phyloP scores from a whole-genome alignment of 352 stramenopile genomes.

The Phytophthora foliorum region DNA sequence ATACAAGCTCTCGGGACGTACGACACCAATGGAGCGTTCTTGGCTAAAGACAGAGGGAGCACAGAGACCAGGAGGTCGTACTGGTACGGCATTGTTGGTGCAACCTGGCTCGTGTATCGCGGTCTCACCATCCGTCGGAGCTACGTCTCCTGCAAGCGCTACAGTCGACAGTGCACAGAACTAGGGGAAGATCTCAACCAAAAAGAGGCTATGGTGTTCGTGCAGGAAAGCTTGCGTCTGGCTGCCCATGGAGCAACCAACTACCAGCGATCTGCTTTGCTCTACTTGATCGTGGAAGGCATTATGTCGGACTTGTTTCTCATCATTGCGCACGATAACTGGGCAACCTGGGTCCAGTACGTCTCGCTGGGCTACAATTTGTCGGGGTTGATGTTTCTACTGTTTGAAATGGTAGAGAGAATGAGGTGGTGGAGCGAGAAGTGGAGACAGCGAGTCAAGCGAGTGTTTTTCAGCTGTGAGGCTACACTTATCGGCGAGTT shows the following conservation, averaged over 20 bases:
- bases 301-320: constrained; percentile 22
- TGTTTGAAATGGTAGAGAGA: constrained; percentile 18
- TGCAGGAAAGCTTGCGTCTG: constrained; percentile 9
- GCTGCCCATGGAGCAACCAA: constrained; percentile 3
- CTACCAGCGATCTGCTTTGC: constrained; percentile 8
- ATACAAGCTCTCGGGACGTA: constrained; percentile 6
- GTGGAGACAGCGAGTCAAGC: background rate
- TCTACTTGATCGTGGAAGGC: constrained; percentile 26
- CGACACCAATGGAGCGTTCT: constrained; percentile 15
- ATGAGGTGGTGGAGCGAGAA: constrained; percentile 3
- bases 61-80: background rate
- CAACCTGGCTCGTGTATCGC: background rate
- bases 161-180: background rate
- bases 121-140: constrained; percentile 1
- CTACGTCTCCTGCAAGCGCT: background rate
- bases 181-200: background rate
- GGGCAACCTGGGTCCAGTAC: constrained; percentile 4
- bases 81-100: constrained; percentile 1
- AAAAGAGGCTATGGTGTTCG: constrained; percentile 8
- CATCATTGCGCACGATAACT: constrained; percentile 8
- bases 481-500: constrained; percentile 10
- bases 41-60: constrained; percentile 8
- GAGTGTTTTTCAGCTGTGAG: constrained; percentile 19
- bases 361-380: constrained; percentile 10
- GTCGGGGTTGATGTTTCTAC: constrained; percentile 1